phyloP scores from a whole-genome alignment of 352 stramenopile genomes.

The Phytophthora citricola region DNA sequence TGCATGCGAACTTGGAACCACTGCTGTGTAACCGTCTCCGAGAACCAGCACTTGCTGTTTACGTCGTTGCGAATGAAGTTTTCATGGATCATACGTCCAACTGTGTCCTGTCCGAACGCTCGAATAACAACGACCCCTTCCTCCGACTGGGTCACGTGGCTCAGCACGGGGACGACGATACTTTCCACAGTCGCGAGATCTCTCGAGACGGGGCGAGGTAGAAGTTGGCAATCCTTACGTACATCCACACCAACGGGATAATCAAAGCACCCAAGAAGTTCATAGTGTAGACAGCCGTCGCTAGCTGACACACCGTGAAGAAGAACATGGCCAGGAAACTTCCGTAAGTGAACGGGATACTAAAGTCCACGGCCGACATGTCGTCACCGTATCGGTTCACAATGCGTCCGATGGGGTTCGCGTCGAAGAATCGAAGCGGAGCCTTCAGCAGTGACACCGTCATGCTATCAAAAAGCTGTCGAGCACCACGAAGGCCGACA shows the following conservation, averaged over 20 bases:
- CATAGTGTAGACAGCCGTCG: conserved; percentile 77
- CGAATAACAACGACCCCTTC: conserved; percentile 45
- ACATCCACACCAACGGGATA: conserved; percentile 84
- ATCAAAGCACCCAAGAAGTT: conserved; percentile 80
- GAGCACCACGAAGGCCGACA: conserved; percentile 38
- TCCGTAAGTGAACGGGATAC: conserved; percentile 42
- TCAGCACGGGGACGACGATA: conserved; percentile 50
- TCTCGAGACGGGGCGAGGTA: conserved; percentile 54
- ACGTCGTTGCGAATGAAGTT: conserved; percentile 42
- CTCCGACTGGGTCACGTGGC: conserved; percentile 36
- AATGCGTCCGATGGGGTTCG: conserved; percentile 88
- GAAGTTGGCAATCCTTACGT: conserved; percentile 56
- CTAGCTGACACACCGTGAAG: conserved; percentile 75
- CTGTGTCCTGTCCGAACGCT: conserved; percentile 40
- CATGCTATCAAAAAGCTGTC: conserved; percentile 87
- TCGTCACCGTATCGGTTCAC: conserved; percentile 90
- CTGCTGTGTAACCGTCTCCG: conserved; percentile 30
- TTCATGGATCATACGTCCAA: conserved; percentile 28
- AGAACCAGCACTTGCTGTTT: conserved; percentile 41
- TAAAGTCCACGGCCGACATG: conserved; percentile 88
- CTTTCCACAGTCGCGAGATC: conserved; percentile 43
- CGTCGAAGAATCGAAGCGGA: conserved; percentile 92
- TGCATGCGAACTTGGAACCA: conserved; percentile 66
- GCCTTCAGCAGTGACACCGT: conserved; percentile 81
- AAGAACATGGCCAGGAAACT: conserved; percentile 68